Conservation (phyloP, 768 basidiomycete genomes). For the Collybia nuda region DNA sequence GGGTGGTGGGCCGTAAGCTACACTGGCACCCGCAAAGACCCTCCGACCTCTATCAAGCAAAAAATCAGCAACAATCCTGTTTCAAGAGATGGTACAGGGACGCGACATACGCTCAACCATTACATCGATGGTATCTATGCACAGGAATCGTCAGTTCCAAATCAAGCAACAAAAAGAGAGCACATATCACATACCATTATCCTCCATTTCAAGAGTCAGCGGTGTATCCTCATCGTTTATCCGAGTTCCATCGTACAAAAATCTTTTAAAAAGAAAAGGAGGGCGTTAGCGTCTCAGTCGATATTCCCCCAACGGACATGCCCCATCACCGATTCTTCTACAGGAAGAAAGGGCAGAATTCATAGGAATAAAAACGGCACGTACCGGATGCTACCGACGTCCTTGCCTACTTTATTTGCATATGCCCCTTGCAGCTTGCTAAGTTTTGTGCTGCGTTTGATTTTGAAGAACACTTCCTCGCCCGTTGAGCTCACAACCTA, state of each 20-base stretch:
- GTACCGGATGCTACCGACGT: slow-evolving; percentile 84
- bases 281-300: neutral
- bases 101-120: slow-evolving; percentile 88
- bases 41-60: slow-evolving; percentile 2
- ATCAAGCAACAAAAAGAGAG: too few species aligned
- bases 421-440: slow-evolving; percentile 93
- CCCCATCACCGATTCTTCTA: neutral
- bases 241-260: slow-evolving; percentile 86
- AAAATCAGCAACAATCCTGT: neutral
- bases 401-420: slow-evolving; percentile 90
- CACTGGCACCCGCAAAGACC: neutral
- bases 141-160: neutral
- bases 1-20: too few species aligned
- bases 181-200: slow-evolving; percentile 57
- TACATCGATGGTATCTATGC: slow-evolving; percentile 88
- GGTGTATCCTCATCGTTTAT: slow-evolving; percentile 92
- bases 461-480: slow-evolving; percentile 96
- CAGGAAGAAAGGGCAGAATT: neutral
- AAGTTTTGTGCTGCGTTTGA: slow-evolving; percentile 89
- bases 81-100: neutral
- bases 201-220: slow-evolving; percentile 81
- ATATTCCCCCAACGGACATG: neutral
- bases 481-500: slow-evolving; percentile 43
- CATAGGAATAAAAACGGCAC: slow-evolving; percentile 25
- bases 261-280: slow-evolving; percentile 43